These are phyloP conservation scores for Neonectria neomacrospora DNA, from an alignment of 2,329 filamentous ascomycete genomes.

Conservation along the genomic window DNA sequence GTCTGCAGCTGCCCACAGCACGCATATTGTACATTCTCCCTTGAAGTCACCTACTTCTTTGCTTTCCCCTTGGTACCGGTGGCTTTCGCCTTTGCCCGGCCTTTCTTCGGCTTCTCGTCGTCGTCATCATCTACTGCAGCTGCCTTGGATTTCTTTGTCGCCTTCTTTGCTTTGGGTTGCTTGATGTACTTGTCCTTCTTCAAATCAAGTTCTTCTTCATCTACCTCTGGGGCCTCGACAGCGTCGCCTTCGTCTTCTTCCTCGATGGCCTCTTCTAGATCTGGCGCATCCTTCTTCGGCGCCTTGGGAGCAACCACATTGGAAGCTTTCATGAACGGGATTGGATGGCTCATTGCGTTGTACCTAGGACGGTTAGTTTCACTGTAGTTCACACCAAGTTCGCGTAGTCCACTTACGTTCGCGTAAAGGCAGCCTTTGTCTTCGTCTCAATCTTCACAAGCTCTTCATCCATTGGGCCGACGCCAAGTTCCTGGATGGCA, in stretches of 20 bases:
- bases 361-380: constrained; percentile 66
- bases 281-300: constrained; percentile 79
- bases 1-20: background rate
- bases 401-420: constrained; percentile 71
- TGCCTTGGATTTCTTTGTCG: constrained; percentile 56
- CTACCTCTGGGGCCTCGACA: constrained; percentile 67
- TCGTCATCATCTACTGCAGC: constrained; percentile 62
- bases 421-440: constrained; percentile 89
- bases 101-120: constrained; percentile 64
- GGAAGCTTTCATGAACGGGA: constrained; percentile 96
- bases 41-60: constrained; percentile 52
- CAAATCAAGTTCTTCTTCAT: constrained; percentile 79
- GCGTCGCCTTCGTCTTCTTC: constrained; percentile 83
- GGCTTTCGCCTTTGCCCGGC: constrained; percentile 54
- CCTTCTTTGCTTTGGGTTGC: constrained; percentile 78
- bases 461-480: constrained; percentile 84
- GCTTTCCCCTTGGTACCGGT: constrained; percentile 58
- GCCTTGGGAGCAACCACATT: constrained; percentile 79
- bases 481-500: constrained; percentile 87
- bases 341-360: constrained; percentile 84
- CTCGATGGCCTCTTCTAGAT: constrained; percentile 95
- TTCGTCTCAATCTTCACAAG: constrained; percentile 82
- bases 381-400: background rate
- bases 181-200: constrained; percentile 98
- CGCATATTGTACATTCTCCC: background rate